A percentile compares a stretch with the other conserved stretches of the same genome.
phyloP scores from a whole-genome alignment of 495 filamentous ascomycete species.

The Penicillium canescens region DNA sequence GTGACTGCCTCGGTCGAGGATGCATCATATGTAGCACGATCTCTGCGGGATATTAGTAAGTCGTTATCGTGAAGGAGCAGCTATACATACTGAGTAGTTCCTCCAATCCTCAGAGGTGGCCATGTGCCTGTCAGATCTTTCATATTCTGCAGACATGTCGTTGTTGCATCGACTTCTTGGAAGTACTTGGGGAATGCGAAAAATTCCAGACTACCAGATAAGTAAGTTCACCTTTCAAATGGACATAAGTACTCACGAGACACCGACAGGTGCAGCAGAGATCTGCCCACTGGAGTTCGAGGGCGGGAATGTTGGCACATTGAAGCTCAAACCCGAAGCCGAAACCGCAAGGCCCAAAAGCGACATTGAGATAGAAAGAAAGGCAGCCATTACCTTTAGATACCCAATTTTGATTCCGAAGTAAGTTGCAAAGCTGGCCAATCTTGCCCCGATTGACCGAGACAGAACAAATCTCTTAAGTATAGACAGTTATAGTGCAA shows the following conservation, averaged over 20 bases:
- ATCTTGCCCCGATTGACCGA: neutral
- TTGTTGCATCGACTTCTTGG: slow-evolving; percentile 52
- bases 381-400: neutral
- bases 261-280: slow-evolving; percentile 45
- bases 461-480: neutral
- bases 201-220: slow-evolving; percentile 49
- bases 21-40: slow-evolving; percentile 56
- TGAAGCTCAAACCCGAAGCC: slow-evolving; percentile 8
- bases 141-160: slow-evolving; percentile 55
- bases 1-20: slow-evolving; percentile 50
- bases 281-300: slow-evolving; percentile 17
- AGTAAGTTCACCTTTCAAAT: neutral
- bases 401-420: no score
- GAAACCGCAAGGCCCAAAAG: neutral
- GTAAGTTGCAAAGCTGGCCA: neutral
- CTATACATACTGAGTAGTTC: slow-evolving; percentile 51
- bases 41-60: slow-evolving; percentile 20
- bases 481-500: neutral
- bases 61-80: no score
- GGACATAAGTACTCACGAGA: slow-evolving; percentile 42
- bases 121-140: slow-evolving; percentile 52
- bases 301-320: slow-evolving; percentile 12
- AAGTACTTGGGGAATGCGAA: slow-evolving; percentile 62
- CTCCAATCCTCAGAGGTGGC: slow-evolving; percentile 61
- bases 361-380: neutral